These are phyloP conservation scores for Chaetomium fimeti DNA, from an alignment of 495 filamentous ascomycete genomes.

Conservation along the genomic window DNA sequence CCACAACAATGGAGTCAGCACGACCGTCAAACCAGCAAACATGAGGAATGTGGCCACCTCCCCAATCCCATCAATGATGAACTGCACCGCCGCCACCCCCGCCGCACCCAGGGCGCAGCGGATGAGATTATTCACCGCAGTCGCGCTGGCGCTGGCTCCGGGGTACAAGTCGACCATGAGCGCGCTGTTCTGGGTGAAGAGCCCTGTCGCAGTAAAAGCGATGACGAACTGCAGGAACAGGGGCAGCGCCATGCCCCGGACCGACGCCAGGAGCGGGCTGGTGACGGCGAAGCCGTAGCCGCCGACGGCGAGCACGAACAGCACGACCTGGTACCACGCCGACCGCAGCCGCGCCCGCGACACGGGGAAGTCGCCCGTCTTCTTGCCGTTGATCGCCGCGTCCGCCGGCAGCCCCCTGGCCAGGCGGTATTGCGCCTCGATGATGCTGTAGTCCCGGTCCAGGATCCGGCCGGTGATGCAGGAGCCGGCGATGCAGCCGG, in stretches of 20 bases:
- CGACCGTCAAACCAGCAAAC: not conserved
- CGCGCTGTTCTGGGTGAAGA: not conserved
- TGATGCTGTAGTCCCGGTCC: not conserved
- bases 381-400: not conserved
- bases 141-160: not conserved
- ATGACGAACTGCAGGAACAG: not conserved
- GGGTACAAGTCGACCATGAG: not conserved
- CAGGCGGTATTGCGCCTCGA: not conserved
- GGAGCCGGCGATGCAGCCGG: not conserved
- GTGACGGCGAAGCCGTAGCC: not conserved
- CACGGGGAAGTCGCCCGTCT: not conserved
- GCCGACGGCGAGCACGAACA: not conserved
- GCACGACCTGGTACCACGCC: not conserved
- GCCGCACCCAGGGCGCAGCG: not conserved
- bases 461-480: not conserved
- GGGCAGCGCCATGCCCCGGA: not conserved
- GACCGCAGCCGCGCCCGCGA: not conserved
- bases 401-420: not conserved
- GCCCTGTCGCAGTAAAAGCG: not conserved
- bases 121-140: not conserved
- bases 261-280: not conserved
- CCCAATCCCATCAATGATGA: not conserved
- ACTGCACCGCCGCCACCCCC: not conserved
- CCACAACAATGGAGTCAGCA: not conserved
- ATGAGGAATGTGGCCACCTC: not conserved